Evolutionary conservation across 768 basidiomycete genomes (phyloP).

Genomic region (Russula griseocarnosa): DNA sequence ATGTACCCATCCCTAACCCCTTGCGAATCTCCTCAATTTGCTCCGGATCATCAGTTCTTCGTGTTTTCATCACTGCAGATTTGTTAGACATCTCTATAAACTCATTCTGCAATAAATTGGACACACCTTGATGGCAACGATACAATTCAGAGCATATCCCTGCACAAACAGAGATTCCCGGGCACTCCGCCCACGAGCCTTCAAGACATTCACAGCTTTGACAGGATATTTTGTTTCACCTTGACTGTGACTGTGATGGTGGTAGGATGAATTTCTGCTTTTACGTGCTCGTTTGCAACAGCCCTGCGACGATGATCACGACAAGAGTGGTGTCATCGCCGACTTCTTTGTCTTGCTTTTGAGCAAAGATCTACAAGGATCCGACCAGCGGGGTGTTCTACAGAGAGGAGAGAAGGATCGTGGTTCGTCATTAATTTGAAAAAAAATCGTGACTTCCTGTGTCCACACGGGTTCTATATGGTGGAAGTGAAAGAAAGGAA

Average conservation of each 20-base stretch:
- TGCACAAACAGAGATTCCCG: conserved; percentile 92
- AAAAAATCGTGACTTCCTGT: conserved; percentile 98
- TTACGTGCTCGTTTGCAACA: conserved; percentile 95
- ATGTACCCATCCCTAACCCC: conserved; percentile 58
- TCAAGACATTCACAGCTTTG: conserved; percentile 97
- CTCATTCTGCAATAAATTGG: neutral
- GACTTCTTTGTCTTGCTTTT: conserved; percentile 99
- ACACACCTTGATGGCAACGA: conserved; percentile 93
- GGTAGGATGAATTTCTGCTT: conserved; percentile 97
- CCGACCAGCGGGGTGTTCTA: conserved; percentile 95
- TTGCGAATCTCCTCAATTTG: conserved; percentile 95
- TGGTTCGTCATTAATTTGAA: conserved; percentile 98
- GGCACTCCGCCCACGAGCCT: conserved; percentile 95
- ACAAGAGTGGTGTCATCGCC: conserved; percentile 99
- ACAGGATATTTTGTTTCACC: conserved; percentile 99
- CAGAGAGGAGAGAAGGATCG: conserved; percentile 91
- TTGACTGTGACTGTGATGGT: conserved; percentile 96
- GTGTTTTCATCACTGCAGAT: conserved; percentile 88
- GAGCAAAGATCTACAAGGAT: conserved; percentile 97
- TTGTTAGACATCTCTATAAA: neutral
- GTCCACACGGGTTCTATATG: conserved; percentile 25
- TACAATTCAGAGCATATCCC: conserved; percentile 97
- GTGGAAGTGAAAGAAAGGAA: conserved; percentile 4
- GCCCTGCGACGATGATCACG: conserved; percentile 96
- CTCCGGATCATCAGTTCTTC: conserved; percentile 88